Percentiles rank a stretch among this genome's conserved stretches.
Evolutionary conservation across 2,329 filamentous ascomycete genomes (phyloP).

Genomic region (Dactylellina parvicollis): DNA sequence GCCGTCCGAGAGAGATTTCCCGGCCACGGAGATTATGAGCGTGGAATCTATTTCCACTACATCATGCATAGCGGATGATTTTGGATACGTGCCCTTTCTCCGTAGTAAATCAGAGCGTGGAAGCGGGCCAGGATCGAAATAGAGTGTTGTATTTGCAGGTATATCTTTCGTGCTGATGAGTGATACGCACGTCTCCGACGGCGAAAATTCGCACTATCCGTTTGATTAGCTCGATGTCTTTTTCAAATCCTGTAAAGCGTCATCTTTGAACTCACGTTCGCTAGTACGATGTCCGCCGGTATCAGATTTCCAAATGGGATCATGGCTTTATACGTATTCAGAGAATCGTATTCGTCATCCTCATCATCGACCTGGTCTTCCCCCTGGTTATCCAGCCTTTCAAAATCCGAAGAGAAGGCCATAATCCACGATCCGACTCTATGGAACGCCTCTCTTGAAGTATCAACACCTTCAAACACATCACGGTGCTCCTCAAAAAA

Average conservation of each 20-base stretch:
- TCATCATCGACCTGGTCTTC: conserved; percentile 59
- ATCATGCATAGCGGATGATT: conserved; percentile 79
- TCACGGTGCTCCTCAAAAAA: conserved; percentile 66
- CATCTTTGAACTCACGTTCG: conserved; percentile 74
- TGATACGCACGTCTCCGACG: conserved; percentile 69
- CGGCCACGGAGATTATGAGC: conserved; percentile 63
- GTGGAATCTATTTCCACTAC: conserved; percentile 80
- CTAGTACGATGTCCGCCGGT: conserved; percentile 83
- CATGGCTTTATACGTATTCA: conserved; percentile 75
- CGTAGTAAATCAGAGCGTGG: conserved; percentile 83
- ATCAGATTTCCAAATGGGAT: conserved; percentile 89
- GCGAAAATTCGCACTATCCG: conserved; percentile 35
- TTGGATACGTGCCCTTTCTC: conserved; percentile 86
- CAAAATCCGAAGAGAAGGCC: conserved; percentile 90
- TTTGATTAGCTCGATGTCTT: conserved; percentile 22
- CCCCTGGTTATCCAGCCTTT: conserved; percentile 60
- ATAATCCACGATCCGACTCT: conserved; percentile 88
- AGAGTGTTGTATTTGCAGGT: conserved; percentile 76
- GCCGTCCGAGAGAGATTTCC: conserved; percentile 56
- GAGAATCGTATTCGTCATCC: conserved; percentile 68
- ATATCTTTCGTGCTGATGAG: conserved; percentile 78
- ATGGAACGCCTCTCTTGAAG: conserved; percentile 72
- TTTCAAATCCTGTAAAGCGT: background rate
- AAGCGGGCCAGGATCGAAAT: conserved; percentile 89
- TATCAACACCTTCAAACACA: conserved; percentile 63